Conservation (phyloP, 2,329 filamentous ascomycete species). For the Colletotrichum phormii region DNA sequence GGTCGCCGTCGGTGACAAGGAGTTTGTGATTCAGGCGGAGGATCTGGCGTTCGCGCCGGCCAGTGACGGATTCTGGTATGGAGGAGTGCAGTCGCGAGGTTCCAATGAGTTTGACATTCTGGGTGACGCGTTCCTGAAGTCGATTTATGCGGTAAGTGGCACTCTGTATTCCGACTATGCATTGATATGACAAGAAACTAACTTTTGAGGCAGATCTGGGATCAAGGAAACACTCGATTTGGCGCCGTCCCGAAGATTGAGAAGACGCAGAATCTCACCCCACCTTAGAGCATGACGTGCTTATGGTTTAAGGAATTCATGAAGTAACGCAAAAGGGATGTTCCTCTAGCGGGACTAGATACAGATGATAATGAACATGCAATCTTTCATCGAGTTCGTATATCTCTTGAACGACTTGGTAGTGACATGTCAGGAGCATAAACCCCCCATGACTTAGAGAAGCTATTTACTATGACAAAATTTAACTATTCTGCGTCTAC, state of each 20-base stretch:
- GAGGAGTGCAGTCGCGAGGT: slow-evolving; percentile 29
- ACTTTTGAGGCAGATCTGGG: slow-evolving; percentile 23
- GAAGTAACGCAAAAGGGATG: not conserved
- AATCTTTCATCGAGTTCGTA: not conserved
- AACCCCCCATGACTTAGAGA: not conserved
- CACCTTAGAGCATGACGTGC: not conserved
- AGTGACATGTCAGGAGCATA: no score
- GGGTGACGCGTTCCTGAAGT: slow-evolving; percentile 31
- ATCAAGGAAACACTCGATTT: slow-evolving; percentile 32
- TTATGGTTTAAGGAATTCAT: not conserved
- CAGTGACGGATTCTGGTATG: slow-evolving; percentile 28
- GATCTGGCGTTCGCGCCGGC: slow-evolving; percentile 29
- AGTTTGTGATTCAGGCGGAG: slow-evolving; percentile 41
- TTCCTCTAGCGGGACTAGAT: not conserved
- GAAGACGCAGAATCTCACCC: slow-evolving; percentile 23
- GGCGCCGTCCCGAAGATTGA: slow-evolving; percentile 32
- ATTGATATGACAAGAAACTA: not conserved
- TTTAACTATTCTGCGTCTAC: no score
- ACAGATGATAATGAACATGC: not conserved
- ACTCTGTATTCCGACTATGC: not conserved
- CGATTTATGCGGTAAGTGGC: slow-evolving; percentile 30
- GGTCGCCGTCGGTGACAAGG: slow-evolving; percentile 68
- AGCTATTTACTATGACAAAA: no score
- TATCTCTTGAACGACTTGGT: not conserved
- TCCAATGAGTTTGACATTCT: slow-evolving; percentile 32